phyloP scores from a whole-genome alignment of 2,329 filamentous ascomycete species.

The Paecilomyces fulvus region DNA sequence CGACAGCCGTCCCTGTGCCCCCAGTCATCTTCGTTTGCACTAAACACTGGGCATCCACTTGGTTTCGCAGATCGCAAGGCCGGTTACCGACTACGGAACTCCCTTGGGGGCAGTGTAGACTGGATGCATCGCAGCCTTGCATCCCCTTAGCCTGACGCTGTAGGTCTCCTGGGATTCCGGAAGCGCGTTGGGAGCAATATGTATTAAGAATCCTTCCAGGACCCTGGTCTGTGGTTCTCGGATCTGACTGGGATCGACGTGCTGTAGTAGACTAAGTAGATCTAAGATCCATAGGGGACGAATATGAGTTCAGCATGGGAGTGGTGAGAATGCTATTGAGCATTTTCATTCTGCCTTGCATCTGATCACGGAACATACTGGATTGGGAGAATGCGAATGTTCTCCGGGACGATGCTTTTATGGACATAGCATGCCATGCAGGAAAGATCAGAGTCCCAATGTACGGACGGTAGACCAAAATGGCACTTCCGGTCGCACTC shows the following conservation, averaged over 20 bases:
- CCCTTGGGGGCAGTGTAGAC: neutral
- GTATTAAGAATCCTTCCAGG: neutral
- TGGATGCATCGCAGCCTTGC: neutral
- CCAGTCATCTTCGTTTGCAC: neutral
- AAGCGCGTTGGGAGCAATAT: neutral
- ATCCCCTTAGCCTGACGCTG: neutral
- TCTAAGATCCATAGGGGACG: neutral
- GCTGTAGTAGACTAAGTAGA: neutral
- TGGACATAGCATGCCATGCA: neutral
- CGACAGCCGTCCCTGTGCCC: neutral
- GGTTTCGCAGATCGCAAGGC: neutral
- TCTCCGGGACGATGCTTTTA: too few relatives aligned
- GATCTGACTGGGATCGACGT: neutral
- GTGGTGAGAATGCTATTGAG: neutral
- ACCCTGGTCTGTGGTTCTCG: neutral
- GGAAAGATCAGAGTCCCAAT: neutral
- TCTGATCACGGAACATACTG: too few relatives aligned
- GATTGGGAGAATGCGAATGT: too few relatives aligned
- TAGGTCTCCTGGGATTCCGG: neutral
- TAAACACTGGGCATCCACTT: neutral
- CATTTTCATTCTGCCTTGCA: neutral
- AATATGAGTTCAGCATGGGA: neutral
- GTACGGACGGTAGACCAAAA: neutral
- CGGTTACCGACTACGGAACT: neutral
- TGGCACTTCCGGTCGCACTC: neutral